phyloP scores from a whole-genome alignment of 2,329 filamentous ascomycete genomes.

The Neurospora sp. region DNA sequence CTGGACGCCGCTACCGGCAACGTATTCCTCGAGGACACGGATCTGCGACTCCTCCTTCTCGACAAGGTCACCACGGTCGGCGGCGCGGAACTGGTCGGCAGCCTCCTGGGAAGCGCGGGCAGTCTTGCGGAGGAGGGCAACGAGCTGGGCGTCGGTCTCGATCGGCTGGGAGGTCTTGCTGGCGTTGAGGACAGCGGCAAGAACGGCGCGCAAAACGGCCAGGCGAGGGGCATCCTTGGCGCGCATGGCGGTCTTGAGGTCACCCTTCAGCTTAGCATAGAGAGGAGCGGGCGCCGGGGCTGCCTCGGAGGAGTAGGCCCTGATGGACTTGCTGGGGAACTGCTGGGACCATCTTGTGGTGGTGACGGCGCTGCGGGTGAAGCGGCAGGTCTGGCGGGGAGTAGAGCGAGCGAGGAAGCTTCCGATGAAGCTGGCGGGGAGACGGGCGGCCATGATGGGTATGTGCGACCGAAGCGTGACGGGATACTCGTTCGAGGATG shows the following conservation, averaged over 20 bases:
- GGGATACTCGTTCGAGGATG: not conserved
- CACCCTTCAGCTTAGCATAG: conserved; percentile 43
- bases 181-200: conserved; percentile 63
- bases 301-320: conserved; percentile 25
- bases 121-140: conserved; percentile 56
- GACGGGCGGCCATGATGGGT: not conserved
- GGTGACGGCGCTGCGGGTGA: not conserved
- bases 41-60: conserved; percentile 61
- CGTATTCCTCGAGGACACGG: conserved; percentile 55
- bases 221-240: conserved; percentile 55
- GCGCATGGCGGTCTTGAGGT: conserved; percentile 57
- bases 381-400: not conserved
- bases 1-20: conserved; percentile 47
- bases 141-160: conserved; percentile 57
- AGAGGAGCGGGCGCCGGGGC: conserved; percentile 31
- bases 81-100: conserved; percentile 51
- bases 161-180: conserved; percentile 65
- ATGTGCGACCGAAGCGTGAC: not conserved
- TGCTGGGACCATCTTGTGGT: not conserved
- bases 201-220: conserved; percentile 55
- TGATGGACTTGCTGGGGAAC: not conserved
- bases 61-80: conserved; percentile 57
- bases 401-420: not conserved
- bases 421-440: not conserved
- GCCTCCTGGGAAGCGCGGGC: conserved; percentile 48